Percentiles rank a stretch among this genome's conserved stretches.
These are phyloP conservation scores for Coemansia sp. DNA, from an alignment of 192 early-diverging fungal genomes.

Conservation along the genomic window DNA sequence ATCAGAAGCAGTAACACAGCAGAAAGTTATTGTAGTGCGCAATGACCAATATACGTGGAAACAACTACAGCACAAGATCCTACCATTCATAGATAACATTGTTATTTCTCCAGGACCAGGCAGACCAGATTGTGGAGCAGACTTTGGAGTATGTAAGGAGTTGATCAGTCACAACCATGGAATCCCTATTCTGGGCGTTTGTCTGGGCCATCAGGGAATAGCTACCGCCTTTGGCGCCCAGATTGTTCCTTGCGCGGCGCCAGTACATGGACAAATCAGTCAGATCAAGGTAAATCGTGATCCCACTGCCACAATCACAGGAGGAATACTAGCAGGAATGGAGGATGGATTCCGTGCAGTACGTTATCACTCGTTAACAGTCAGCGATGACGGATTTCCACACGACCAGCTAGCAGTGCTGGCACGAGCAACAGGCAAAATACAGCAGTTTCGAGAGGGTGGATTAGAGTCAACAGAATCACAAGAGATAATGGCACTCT, in stretches of 20 bases:
- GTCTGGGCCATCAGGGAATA: slow-evolving; percentile 92
- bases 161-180: slow-evolving; percentile 28
- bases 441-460: slow-evolving; percentile 1
- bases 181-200: slow-evolving; percentile 85
- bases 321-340: slow-evolving; percentile 59
- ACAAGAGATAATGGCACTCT: slow-evolving; percentile 74
- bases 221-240: slow-evolving; percentile 65
- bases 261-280: slow-evolving; percentile 83
- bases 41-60: slow-evolving; percentile 92
- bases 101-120: slow-evolving; percentile 96
- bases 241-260: slow-evolving; percentile 63
- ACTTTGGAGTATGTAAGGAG: slow-evolving; percentile 42
- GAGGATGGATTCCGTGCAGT: slow-evolving; percentile 72
- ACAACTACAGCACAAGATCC: slow-evolving; percentile 49
- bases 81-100: slow-evolving; percentile 84
- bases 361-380: slow-evolving; percentile 88
- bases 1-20: background rate
- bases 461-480: background rate
- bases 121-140: slow-evolving; percentile 62
- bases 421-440: slow-evolving; percentile 25
- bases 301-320: background rate
- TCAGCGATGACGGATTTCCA: slow-evolving; percentile 49
- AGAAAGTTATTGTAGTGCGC: slow-evolving; percentile 76
- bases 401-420: slow-evolving; percentile 24
- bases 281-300: slow-evolving; percentile 24